Evolutionary conservation across 1,284 basidiomycete species (phyloP), one percentile per base, ranked within the genome.

Genomic region (Ceratobasidium sp.): DNA sequence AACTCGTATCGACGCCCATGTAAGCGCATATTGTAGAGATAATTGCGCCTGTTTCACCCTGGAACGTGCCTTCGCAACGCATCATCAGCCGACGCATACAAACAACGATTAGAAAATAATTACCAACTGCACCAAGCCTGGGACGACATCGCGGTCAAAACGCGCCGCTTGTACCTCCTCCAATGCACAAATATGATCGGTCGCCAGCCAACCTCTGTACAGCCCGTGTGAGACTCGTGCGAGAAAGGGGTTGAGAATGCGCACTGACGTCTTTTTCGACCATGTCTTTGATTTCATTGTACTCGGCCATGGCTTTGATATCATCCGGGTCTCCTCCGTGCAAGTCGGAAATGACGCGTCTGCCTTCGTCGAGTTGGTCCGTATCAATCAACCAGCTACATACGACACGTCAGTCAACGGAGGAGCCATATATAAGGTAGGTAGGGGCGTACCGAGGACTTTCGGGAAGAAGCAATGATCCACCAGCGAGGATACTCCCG

Each of bases 61-160:
- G n/a, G n/a, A n/a, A n/a, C n/a, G n/a, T n/a, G n/a, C n/a, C n/a
- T n/a, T n/a, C n/a, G n/a, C n/a, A n/a, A n/a, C n/a, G n/a, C n/a
- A n/a, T n/a, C n/a, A 16, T 67, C 16, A 55, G 21, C n/a, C n/a
- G n/a, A n/a, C n/a, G n/a, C n/a, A n/a, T n/a, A n/a, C n/a, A n/a
- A n/a, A n/a, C n/a, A n/a, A n/a, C n/a, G n/a, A n/a, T n/a, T n/a
- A 38, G 35, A 26, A 38, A 43, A 50, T 2, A 84, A 89, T 77
- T 76, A 94, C 93, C 77, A 98, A 84, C 81, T 98, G 97, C 58
- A 96, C 96, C 81, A 98, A 98, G 93, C 92, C 81, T 98, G 97
- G 75, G 94, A 95, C 21, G 94, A 96, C 94, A 97, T 97, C n/a
- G 96, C 97, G 74, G 98, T 89, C 76, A 98, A 81, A 5, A 98